Conservation (phyloP, 176 grass and related monocot genomes). For the Triticum dicoccoides region DNA sequence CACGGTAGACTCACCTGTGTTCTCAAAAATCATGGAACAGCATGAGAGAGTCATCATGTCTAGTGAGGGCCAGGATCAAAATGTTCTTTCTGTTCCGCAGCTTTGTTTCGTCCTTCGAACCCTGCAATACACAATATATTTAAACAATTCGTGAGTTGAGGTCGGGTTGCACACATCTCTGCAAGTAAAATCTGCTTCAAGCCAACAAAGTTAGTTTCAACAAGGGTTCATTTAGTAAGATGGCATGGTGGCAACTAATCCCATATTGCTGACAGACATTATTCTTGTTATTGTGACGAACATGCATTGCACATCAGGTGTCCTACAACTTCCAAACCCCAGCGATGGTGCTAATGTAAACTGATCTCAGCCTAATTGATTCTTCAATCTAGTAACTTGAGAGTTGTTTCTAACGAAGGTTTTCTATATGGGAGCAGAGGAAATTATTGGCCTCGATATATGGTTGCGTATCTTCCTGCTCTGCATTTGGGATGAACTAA, state of each 20-base stretch:
- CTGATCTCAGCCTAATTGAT: neutral
- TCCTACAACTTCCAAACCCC: no score
- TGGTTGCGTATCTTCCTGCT: neutral
- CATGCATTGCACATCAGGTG: neutral
- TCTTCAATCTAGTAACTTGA: neutral
- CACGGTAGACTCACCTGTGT: neutral
- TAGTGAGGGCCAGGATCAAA: constrained; percentile 49
- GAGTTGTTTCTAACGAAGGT: neutral
- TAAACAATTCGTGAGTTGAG: constrained; percentile 29
- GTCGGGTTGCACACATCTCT: neutral
- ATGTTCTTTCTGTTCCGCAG: constrained; percentile 35
- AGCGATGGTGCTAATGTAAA: neutral
- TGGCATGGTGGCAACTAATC: neutral
- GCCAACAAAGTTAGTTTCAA: neutral
- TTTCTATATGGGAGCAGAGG: neutral
- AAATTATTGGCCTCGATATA: neutral
- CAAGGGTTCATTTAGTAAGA: neutral
- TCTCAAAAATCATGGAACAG: constrained; percentile 35
- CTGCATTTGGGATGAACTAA: neutral
- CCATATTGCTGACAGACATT: neutral
- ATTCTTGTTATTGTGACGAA: neutral
- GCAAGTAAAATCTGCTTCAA: neutral
- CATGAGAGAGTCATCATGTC: neutral
- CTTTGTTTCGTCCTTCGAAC: constrained; percentile 43
- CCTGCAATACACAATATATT: constrained; percentile 37